These are phyloP conservation scores for Rutidosis leptorrhynchoides DNA, from an alignment of 129 eudicot species.

Conservation along the genomic window DNA sequence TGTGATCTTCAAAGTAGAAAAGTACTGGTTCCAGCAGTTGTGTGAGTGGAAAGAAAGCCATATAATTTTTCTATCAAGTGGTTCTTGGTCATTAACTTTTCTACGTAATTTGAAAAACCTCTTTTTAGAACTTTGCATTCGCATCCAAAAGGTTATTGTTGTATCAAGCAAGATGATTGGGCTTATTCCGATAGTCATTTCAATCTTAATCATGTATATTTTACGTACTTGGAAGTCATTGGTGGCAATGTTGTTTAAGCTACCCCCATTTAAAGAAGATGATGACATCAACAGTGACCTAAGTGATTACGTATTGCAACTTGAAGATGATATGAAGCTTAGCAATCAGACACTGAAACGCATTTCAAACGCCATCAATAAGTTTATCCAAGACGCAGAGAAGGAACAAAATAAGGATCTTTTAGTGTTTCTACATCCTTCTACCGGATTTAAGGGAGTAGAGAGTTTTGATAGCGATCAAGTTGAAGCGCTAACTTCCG, in stretches of 20 bases:
- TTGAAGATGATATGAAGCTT: neutral
- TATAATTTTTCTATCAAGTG: neutral
- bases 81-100: neutral
- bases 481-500: no score
- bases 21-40: constrained; percentile 15
- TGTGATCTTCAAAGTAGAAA: constrained; percentile 10
- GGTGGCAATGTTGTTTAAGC: neutral
- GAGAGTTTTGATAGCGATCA: no score
- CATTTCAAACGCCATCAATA: no score
- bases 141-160: constrained; percentile 1
- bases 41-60: constrained; percentile 6
- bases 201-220: neutral
- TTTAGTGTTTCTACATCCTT: no score
- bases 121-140: constrained; percentile 1
- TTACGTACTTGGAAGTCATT: neutral
- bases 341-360: neutral
- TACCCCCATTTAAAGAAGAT: neutral
- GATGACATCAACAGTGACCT: neutral
- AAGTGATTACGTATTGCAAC: neutral
- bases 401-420: no score
- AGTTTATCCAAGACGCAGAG: no score
- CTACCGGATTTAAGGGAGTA: no score
- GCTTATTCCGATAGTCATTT: neutral
- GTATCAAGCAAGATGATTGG: constrained; percentile 11
- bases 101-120: neutral